phyloP scores from a whole-genome alignment of 1,284 basidiomycete species.

The Cerrena zonata region DNA sequence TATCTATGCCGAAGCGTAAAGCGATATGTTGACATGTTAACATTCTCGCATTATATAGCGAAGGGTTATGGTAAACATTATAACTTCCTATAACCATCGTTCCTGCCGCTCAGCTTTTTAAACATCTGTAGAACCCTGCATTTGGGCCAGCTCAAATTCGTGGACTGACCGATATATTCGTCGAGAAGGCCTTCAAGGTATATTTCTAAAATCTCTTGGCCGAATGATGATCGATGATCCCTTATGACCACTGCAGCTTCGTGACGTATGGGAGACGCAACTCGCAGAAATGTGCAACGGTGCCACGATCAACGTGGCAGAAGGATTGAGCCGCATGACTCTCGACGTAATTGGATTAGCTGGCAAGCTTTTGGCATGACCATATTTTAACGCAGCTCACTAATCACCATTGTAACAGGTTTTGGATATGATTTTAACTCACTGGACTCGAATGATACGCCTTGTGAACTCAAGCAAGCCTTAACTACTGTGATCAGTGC shows the following conservation, averaged over 20 bases:
- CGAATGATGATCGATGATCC: background rate
- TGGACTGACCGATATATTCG: slow-evolving; percentile 29
- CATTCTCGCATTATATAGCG: background rate
- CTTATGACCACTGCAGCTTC: slow-evolving; percentile 18
- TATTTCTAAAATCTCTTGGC: background rate
- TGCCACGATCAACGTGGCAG: slow-evolving; percentile 35
- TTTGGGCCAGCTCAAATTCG: slow-evolving; percentile 30
- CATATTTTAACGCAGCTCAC: no score
- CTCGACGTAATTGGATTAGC: slow-evolving; percentile 49
- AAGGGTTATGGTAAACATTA: slow-evolving; percentile 2
- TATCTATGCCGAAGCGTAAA: background rate
- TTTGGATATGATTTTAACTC: slow-evolving; percentile 43
- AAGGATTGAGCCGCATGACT: slow-evolving; percentile 40
- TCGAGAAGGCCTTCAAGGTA: slow-evolving; percentile 28
- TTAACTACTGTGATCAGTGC: slow-evolving; percentile 40
- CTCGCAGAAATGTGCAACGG: slow-evolving; percentile 8
- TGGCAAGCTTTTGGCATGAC: slow-evolving; percentile 19
- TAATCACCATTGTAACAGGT: no score
- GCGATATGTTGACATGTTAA: background rate
- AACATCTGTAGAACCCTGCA: slow-evolving; percentile 24
- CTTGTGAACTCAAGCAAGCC: slow-evolving; percentile 45
- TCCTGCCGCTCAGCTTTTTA: background rate
- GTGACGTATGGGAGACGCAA: slow-evolving; percentile 21
- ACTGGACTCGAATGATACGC: slow-evolving; percentile 29
- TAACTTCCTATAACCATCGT: background rate